A percentile compares a stretch with the other conserved stretches of the same genome.
Evolutionary conservation across 2,329 filamentous ascomycete species (phyloP).

Genomic region (Curvularia spicifera): DNA sequence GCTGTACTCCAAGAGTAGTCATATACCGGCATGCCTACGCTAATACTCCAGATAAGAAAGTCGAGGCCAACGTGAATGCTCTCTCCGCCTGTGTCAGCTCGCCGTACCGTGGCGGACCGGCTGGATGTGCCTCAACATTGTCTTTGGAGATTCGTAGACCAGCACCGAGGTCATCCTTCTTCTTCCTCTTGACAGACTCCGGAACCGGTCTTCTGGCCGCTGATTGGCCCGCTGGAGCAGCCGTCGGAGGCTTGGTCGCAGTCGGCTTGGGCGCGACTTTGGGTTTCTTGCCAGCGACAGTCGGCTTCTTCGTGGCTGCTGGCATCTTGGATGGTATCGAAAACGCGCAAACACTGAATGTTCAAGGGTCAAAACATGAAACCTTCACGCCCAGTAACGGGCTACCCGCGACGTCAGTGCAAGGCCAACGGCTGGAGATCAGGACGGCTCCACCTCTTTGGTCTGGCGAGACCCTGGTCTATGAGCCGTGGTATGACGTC

Average conservation of each 20-base stretch:
- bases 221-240: slow-evolving; percentile 11
- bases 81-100: slow-evolving; percentile 57
- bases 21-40: slow-evolving; percentile 44
- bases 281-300: slow-evolving; percentile 7
- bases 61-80: slow-evolving; percentile 58
- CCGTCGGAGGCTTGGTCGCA: not conserved
- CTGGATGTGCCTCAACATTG: slow-evolving; percentile 51
- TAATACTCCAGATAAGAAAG: slow-evolving; percentile 58
- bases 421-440: slow-evolving; percentile 30
- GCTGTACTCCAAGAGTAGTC: not conserved
- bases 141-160: slow-evolving; percentile 54
- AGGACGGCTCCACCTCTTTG: slow-evolving; percentile 35
- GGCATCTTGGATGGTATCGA: slow-evolving; percentile 19
- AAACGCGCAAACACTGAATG: slow-evolving; percentile 9
- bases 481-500: slow-evolving; percentile 41
- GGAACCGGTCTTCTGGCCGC: slow-evolving; percentile 23
- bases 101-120: slow-evolving; percentile 55
- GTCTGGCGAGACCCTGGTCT: slow-evolving; percentile 27
- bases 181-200: slow-evolving; percentile 40
- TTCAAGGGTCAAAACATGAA: slow-evolving; percentile 14
- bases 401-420: slow-evolving; percentile 28
- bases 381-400: slow-evolving; percentile 11
- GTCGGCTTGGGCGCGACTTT: slow-evolving; percentile 3
- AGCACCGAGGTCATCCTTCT: slow-evolving; percentile 50
- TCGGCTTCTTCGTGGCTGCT: slow-evolving; percentile 37